These are phyloP conservation scores for Penicillium corylophilum DNA, from an alignment of 2,329 filamentous ascomycete genomes.

Conservation along the genomic window DNA sequence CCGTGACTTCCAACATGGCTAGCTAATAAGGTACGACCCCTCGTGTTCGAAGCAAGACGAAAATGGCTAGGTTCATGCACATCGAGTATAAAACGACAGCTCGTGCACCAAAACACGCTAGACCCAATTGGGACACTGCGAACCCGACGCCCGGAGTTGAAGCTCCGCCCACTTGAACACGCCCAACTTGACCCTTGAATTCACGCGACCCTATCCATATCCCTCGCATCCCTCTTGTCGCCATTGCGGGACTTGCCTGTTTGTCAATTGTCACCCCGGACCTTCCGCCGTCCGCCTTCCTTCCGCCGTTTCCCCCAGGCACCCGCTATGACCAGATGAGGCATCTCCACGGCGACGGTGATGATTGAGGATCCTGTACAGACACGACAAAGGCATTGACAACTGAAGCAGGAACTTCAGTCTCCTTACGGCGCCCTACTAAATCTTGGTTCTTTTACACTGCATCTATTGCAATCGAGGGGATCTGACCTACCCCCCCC, in stretches of 20 bases:
- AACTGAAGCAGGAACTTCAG: conserved; percentile 20
- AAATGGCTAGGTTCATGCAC: not conserved
- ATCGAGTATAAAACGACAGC: conserved; percentile 5
- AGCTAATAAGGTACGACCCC: not conserved
- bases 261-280: conserved; percentile 4
- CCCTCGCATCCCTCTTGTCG: conserved; percentile 5
- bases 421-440: conserved; percentile 1
- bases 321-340: conserved; percentile 33
- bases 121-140: conserved; percentile 17
- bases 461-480: not conserved
- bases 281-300: conserved; percentile 7
- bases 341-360: conserved; percentile 24
- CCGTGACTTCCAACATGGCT: no score
- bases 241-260: not conserved
- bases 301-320: conserved; percentile 8
- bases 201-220: conserved; percentile 15
- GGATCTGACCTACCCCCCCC: conserved; percentile 5
- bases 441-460: not conserved
- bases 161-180: conserved; percentile 11
- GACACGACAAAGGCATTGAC: conserved; percentile 15
- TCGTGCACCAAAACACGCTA: conserved; percentile 18
- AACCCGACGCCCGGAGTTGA: conserved; percentile 10
- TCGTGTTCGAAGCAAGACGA: not conserved
- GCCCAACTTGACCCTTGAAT: conserved; percentile 16
- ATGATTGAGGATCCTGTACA: conserved; percentile 24